A percentile compares a stretch with the other conserved stretches of the same genome.
Conservation (phyloP, 768 basidiomycete genomes). For the Amanita jacksonii region DNA sequence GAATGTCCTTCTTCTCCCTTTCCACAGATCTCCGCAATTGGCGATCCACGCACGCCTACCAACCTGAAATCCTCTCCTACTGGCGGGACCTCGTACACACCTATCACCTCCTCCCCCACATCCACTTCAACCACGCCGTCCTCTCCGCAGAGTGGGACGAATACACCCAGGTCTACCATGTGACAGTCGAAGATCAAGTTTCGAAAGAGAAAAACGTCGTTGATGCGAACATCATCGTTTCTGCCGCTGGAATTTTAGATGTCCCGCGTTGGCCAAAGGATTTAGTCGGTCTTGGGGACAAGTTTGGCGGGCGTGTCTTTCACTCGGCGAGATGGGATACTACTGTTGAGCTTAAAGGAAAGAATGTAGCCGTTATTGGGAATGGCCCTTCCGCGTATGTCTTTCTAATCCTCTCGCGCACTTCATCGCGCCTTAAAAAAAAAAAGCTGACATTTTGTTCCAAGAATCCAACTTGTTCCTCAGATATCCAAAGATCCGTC, state of each 20-base stretch:
- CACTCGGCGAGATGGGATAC: conserved; percentile 45
- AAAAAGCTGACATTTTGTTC: not conserved
- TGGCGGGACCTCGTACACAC: conserved; percentile 28
- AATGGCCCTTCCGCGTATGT: conserved; percentile 30
- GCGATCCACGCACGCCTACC: conserved; percentile 28
- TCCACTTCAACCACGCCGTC: conserved; percentile 35
- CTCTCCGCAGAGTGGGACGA: conserved; percentile 36
- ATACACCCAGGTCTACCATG: conserved; percentile 23
- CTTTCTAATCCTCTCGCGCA: not conserved
- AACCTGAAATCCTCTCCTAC: conserved; percentile 32
- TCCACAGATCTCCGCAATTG: conserved; percentile 34
- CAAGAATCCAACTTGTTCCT: conserved; percentile 12
- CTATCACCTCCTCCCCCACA: conserved; percentile 29
- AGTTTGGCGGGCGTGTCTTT: conserved; percentile 41
- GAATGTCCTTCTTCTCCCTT: conserved; percentile 28
- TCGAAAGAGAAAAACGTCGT: conserved; percentile 21
- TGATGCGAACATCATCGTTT: conserved; percentile 39
- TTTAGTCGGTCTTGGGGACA: conserved; percentile 23
- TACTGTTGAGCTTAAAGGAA: conserved; percentile 29
- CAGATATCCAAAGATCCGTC: conserved; percentile 8
- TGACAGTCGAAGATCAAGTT: conserved; percentile 23
- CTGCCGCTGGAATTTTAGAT: conserved; percentile 39
- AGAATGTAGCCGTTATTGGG: conserved; percentile 48
- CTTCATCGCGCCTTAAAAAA: not conserved
- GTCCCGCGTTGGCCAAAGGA: conserved; percentile 27